These are phyloP conservation scores for Botrytis hyacinthi DNA, from an alignment of 2,329 filamentous ascomycete genomes.

Conservation along the genomic window DNA sequence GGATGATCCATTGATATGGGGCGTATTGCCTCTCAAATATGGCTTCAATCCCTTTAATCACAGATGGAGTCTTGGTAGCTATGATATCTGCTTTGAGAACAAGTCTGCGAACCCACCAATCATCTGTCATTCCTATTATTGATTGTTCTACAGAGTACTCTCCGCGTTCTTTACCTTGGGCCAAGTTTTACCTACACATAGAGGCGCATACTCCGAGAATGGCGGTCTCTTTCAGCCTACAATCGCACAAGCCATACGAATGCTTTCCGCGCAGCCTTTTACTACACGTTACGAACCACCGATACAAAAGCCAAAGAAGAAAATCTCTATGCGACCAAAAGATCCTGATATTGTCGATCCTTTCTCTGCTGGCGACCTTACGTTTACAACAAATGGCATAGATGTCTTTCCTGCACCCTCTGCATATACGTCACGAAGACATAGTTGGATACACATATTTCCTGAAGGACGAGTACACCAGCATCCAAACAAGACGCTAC, in stretches of 20 bases:
- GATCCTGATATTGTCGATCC: constrained; percentile 47
- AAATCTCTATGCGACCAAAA: constrained; percentile 21
- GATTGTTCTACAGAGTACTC: constrained; percentile 51
- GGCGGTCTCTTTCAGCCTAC: constrained; percentile 91
- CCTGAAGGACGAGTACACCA: constrained; percentile 95
- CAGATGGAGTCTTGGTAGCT: constrained; percentile 86
- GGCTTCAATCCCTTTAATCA: constrained; percentile 70
- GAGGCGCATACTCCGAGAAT: constrained; percentile 66
- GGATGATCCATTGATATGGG: constrained; percentile 95
- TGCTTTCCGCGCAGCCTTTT: constrained; percentile 66
- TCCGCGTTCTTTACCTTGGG: constrained; percentile 83
- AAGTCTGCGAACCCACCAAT: constrained; percentile 52
- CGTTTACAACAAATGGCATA: constrained; percentile 63
- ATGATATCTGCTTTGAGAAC: constrained; percentile 93
- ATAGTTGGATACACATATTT: constrained; percentile 92
- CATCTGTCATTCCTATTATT: not conserved
- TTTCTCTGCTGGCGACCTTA: constrained; percentile 49
- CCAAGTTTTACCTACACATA: constrained; percentile 87
- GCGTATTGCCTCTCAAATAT: constrained; percentile 74
- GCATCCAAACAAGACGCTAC: constrained; percentile 71
- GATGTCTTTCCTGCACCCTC: constrained; percentile 71
- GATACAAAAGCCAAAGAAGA: constrained; percentile 1
- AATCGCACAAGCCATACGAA: constrained; percentile 77
- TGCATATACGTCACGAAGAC: constrained; percentile 64
- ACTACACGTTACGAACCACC: constrained; percentile 28